Conservation (phyloP, 257 asterid genomes). For the Petrea volubilis region DNA sequence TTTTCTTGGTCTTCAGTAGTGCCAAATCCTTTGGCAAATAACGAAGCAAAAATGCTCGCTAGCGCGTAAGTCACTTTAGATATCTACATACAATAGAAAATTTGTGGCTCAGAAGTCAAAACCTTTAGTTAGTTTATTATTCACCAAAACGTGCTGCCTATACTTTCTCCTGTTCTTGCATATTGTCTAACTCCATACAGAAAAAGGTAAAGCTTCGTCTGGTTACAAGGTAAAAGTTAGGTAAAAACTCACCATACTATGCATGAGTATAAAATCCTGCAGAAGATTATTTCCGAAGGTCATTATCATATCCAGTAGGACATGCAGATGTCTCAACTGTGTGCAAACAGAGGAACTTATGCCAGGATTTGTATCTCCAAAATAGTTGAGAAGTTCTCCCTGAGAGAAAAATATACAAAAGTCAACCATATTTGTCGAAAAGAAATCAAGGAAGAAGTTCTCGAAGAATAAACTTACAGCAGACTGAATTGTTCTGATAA, state of each 20-base stretch:
- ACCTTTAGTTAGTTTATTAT: not conserved
- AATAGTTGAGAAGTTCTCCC: slow-evolving; percentile 64
- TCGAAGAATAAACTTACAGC: slow-evolving; percentile 54
- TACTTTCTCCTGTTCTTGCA: not conserved
- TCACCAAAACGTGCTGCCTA: not conserved
- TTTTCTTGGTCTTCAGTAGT: slow-evolving; percentile 55
- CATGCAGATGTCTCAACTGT: slow-evolving; percentile 49
- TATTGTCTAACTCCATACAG: not conserved
- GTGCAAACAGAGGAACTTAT: slow-evolving; percentile 36
- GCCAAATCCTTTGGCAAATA: slow-evolving; percentile 82
- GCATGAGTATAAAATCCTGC: slow-evolving; percentile 64
- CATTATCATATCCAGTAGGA: slow-evolving; percentile 50
- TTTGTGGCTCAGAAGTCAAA: not conserved
- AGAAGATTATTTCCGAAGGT: slow-evolving; percentile 67
- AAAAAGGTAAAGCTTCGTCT: not conserved
- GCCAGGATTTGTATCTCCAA: slow-evolving; percentile 31
- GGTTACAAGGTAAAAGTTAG: not conserved
- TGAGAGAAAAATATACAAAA: slow-evolving; percentile 28
- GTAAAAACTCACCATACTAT: slow-evolving; percentile 59
- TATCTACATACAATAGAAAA: slow-evolving; percentile 45
- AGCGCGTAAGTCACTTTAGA: slow-evolving; percentile 69
- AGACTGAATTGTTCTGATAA: slow-evolving; percentile 43
- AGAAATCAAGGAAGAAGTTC: no score
- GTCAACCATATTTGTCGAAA: not conserved
- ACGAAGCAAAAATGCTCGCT: slow-evolving; percentile 61